These are phyloP conservation scores for Dioscorea dumetorum DNA, from an alignment of 106 monocot species.

Conservation along the genomic window DNA sequence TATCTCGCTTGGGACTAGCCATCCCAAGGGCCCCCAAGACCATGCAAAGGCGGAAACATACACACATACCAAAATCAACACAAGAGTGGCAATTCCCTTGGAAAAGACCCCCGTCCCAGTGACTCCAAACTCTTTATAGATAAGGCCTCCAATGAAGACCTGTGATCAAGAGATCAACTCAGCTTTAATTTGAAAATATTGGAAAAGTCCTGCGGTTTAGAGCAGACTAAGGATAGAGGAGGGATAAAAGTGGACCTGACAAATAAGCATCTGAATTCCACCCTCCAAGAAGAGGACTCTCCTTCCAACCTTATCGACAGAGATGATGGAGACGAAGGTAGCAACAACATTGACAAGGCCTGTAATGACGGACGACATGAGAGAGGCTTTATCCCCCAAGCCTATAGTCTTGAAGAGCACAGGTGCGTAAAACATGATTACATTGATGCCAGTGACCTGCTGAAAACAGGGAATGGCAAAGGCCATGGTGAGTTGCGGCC, in stretches of 20 bases:
- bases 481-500: conserved; percentile 46
- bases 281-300: conserved; percentile 26
- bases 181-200: not conserved
- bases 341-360: conserved; percentile 46
- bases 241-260: conserved; percentile 1
- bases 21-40: conserved; percentile 42
- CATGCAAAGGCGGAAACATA: conserved; percentile 33
- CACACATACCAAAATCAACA: conserved; percentile 21
- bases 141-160: conserved; percentile 18
- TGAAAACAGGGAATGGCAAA: conserved; percentile 61
- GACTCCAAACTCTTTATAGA: conserved; percentile 21
- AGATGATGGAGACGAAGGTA: conserved; percentile 32
- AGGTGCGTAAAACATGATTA: conserved; percentile 70
- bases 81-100: not conserved
- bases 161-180: not conserved
- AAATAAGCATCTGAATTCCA: conserved; percentile 26
- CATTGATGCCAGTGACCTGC: conserved; percentile 62
- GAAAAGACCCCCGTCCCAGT: conserved; percentile 13
- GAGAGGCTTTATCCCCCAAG: conserved; percentile 40
- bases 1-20: conserved; percentile 28
- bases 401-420: conserved; percentile 61
- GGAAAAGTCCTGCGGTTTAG: not conserved
- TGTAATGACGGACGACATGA: conserved; percentile 60
- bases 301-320: conserved; percentile 16
- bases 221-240: not conserved